These are phyloP conservation scores for Rehmannia glutinosa DNA, from an alignment of 257 asterid genomes.

Conservation along the genomic window DNA sequence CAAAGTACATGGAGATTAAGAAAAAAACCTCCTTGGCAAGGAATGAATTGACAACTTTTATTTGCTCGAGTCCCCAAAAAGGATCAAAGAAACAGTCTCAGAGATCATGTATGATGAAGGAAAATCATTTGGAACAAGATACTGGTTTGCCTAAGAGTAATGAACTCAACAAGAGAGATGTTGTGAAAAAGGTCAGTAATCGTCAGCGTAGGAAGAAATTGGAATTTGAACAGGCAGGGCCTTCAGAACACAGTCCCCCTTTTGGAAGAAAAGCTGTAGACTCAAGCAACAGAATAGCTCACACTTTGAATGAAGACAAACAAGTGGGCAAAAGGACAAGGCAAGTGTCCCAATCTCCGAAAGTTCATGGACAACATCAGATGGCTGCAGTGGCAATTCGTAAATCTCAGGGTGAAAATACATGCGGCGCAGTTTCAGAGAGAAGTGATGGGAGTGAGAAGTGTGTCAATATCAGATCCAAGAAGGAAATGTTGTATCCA, in stretches of 20 bases:
- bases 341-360: conserved; percentile 24
- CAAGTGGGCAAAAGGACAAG: conserved; percentile 21
- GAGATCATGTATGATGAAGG: conserved; percentile 14
- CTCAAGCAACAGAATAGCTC: conserved; percentile 14
- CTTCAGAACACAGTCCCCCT: conserved; percentile 27
- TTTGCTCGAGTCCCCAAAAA: conserved; percentile 20
- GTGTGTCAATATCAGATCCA: conserved; percentile 8
- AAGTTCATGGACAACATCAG: conserved; percentile 19
- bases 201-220: conserved; percentile 17
- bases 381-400: conserved; percentile 16
- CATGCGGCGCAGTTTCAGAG: conserved; percentile 17
- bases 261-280: conserved; percentile 18
- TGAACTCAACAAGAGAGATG: conserved; percentile 28
- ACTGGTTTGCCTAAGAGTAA: conserved; percentile 13
- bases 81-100: conserved; percentile 15
- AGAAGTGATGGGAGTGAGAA: conserved; percentile 13
- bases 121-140: conserved; percentile 19
- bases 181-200: conserved; percentile 11
- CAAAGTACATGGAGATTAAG: conserved; percentile 38
- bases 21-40: conserved; percentile 43
- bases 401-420: conserved; percentile 18
- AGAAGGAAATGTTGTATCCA: conserved; percentile 21
- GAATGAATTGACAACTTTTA: conserved; percentile 44
- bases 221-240: conserved; percentile 28
- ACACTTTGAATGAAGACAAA: not conserved